Base-by-base conservation (phyloP, 495 filamentous ascomycete species). In the Alectoria sarmentosa region DNA sequence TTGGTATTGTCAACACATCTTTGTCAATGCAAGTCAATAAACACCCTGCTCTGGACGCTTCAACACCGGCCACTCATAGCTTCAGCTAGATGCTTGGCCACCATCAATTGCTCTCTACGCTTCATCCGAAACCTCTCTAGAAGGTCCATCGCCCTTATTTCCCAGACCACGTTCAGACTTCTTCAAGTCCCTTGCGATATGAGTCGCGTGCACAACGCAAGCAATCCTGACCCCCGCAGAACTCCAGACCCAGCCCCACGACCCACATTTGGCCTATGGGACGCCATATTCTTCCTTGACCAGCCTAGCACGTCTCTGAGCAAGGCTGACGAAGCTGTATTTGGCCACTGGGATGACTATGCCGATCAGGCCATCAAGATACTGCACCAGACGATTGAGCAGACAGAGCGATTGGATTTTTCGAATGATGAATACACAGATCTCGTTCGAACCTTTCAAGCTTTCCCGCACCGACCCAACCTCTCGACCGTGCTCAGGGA, bases 281-380 rank as follows among this genome's bases (percentile, higher is more conserved):
- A 55, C 30, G 52, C 30, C 23, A 9, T 55, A 3, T 55, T 55
- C 30, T 55, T 55, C 26, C 30, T 34, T 10, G 52, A 34, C 15
- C 28, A 34, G 52, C 5, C 5, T 13, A 10, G 8, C 6, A 34
- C 7, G 7, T 32, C 52, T 23, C 30, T 55, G 30, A 21, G 52
- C 28, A 1, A 55, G 1, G 52, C 52, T 21, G 52, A 55, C 30
- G 30, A 34, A 11, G 30, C n/a, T 2, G 23, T 55, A 1, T 55
- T 55, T 13, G 52, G 52, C 17, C 52, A 55, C 14, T 55, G 52
- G 52, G 52, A 55, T 13, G 52, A 55, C 30, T 55, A 34, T 34
- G 52, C 52, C 3, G 52, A 55, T 17, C 28, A 55, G 5, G 8
- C 52, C 15, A 21, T 55, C 52, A 21, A 11, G 0, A 23, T 34